These are phyloP conservation scores for Aureobasidium sp. DNA, from an alignment of 2,329 filamentous ascomycete species.

Conservation along the genomic window DNA sequence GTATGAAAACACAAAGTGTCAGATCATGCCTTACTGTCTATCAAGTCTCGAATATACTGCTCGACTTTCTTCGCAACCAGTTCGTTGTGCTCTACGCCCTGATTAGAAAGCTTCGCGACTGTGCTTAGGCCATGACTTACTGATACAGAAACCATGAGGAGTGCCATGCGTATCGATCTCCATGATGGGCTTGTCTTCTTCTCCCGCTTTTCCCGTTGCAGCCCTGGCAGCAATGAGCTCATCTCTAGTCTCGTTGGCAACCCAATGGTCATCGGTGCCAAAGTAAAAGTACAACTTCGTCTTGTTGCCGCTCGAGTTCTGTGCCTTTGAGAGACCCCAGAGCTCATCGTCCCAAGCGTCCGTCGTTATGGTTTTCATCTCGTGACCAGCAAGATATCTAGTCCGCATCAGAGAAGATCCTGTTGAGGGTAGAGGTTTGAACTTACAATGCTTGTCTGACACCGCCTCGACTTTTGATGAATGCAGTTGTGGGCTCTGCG, in stretches of 20 bases:
- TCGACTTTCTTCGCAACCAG: slow-evolving; percentile 45
- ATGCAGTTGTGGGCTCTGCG: slow-evolving; percentile 41
- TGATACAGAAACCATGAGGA: slow-evolving; percentile 53
- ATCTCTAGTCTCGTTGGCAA: slow-evolving; percentile 50
- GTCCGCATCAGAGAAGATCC: background rate
- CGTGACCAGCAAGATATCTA: slow-evolving; percentile 46
- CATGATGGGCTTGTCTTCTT: slow-evolving; percentile 42
- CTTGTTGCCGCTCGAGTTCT: slow-evolving; percentile 16
- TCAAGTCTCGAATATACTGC: slow-evolving; percentile 32
- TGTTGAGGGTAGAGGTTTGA: background rate
- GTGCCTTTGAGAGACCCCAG: slow-evolving; percentile 41
- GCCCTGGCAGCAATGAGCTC: slow-evolving; percentile 43
- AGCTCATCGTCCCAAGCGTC: slow-evolving; percentile 52
- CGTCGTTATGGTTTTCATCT: slow-evolving; percentile 48
- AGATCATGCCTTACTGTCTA: background rate
- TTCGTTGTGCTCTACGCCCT: slow-evolving; percentile 32
- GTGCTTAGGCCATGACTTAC: slow-evolving; percentile 29
- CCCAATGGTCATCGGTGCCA: slow-evolving; percentile 53
- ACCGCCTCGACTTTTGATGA: slow-evolving; percentile 41
- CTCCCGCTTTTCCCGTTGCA: slow-evolving; percentile 20
- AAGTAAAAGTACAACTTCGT: slow-evolving; percentile 51
- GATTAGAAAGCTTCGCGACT: background rate
- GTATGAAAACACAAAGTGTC: background rate
- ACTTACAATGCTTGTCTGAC: slow-evolving; percentile 46
- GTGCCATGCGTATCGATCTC: slow-evolving; percentile 46